Evolutionary conservation across 1,284 basidiomycete genomes (phyloP), one percentile per base, ranked within the genome.

Genomic region (Somion occarium): DNA sequence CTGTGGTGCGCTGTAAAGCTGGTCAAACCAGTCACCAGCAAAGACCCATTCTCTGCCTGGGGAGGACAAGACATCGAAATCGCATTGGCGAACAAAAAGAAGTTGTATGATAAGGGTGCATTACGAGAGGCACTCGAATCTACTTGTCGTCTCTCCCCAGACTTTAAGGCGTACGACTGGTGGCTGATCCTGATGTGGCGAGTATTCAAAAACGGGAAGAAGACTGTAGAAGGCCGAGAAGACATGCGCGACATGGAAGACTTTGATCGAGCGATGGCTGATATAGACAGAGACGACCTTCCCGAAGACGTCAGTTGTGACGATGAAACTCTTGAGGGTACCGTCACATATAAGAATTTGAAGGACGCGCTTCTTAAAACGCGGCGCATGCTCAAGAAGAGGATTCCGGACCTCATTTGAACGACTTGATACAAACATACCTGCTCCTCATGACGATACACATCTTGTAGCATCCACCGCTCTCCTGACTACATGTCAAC

Each of bases 1-100:
- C 41, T 55, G 7, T 52, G 48, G 48, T 42, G 20, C 18, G 9
- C 18, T 23, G 25, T 45, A 5, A 45, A 45, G 20, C n/a, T n/a
- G n/a, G 7, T 15, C 30, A 34, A 7, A 7, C 7, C 30, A 34
- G 30, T 7, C 15, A 7, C 7, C 30, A 15, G 30, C 30, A 34
- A 15, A 15, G 30, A 34, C 15, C 15, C 15, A 34, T 34, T 34
- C 15, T 34, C 30, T 7, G 15, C 15, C 7, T 34, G 30, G 30
- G 30, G 15, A 34, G n/a, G n/a, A n/a, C n/a, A n/a, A n/a, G n/a
- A n/a, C n/a, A n/a, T n/a, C n/a, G n/a, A n/a, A n/a, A n/a, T n/a
- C n/a, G n/a, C n/a, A n/a, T n/a, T n/a, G n/a, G n/a, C n/a, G n/a
- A n/a, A n/a, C n/a, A n/a, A n/a, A n/a, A n/a, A n/a, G n/a, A 7